Evolutionary conservation across 352 stramenopile species (phyloP).

Genomic region (Phytophthora aleatoria): DNA sequence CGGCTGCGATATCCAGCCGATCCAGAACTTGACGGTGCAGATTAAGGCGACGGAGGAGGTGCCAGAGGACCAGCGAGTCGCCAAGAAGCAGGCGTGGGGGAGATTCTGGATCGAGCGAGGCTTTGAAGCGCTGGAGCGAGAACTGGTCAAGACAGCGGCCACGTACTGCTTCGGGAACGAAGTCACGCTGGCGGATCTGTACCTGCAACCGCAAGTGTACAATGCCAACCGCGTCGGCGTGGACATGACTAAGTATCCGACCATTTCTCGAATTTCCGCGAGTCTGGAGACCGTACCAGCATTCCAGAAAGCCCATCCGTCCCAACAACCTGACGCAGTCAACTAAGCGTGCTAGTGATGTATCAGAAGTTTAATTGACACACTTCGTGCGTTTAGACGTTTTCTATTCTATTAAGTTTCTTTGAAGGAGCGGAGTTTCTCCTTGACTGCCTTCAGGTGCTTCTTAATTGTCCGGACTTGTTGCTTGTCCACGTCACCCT

Average conservation of each 20-base stretch:
- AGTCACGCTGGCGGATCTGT: conserved; percentile 90
- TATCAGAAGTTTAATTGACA: conserved; percentile 8
- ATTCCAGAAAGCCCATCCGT: conserved; percentile 85
- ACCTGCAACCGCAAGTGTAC: conserved; percentile 92
- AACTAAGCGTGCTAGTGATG: conserved; percentile 16
- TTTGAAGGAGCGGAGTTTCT: conserved; percentile 40
- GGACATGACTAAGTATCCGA: conserved; percentile 90
- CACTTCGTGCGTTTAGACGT: background rate
- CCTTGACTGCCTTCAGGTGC: conserved; percentile 53
- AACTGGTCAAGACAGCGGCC: conserved; percentile 56
- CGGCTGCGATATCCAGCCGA: conserved; percentile 90
- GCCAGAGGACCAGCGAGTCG: conserved; percentile 56
- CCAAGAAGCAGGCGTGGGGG: conserved; percentile 51
- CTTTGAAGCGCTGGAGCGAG: conserved; percentile 82
- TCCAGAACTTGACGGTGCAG: conserved; percentile 89
- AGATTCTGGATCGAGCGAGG: conserved; percentile 82
- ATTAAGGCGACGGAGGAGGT: conserved; percentile 51
- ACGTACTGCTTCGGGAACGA: conserved; percentile 78
- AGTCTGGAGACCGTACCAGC: conserved; percentile 68
- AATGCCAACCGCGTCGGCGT: conserved; percentile 91
- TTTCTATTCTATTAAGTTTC: conserved; percentile 33
- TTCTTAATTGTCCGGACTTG: conserved; percentile 54
- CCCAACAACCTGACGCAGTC: conserved; percentile 72
- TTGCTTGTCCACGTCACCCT: conserved; percentile 38
- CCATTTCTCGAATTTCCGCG: conserved; percentile 79